These are phyloP conservation scores for Cymodocea nodosa DNA, from an alignment of 116 monocot genomes.

Conservation along the genomic window DNA sequence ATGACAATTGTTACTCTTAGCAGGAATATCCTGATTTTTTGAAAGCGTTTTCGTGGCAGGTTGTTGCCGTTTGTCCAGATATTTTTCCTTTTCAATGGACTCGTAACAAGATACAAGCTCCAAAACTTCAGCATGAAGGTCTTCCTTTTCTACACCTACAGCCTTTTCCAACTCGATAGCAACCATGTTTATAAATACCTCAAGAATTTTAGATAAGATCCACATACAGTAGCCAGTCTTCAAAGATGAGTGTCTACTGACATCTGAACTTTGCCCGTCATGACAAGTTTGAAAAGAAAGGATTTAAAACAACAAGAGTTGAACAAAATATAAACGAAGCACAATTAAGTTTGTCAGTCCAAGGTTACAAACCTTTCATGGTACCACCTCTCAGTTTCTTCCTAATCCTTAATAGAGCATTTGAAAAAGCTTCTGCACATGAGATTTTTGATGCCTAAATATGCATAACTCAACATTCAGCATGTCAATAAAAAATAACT, in stretches of 20 bases:
- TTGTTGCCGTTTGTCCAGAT: conserved; percentile 13
- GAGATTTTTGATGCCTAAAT: conserved; percentile 36
- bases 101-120: conserved; percentile 35
- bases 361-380: conserved; percentile 35
- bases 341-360: neutral
- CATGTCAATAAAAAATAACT: neutral
- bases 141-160: conserved; percentile 19
- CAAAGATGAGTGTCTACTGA: conserved; percentile 16
- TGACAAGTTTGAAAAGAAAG: conserved; percentile 21
- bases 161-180: conserved; percentile 58
- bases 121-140: conserved; percentile 59
- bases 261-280: conserved; percentile 23
- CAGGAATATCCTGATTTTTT: conserved; percentile 11
- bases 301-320: neutral
- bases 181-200: conserved; percentile 51
- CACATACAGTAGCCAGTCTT: conserved; percentile 11
- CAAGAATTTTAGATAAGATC: conserved; percentile 46
- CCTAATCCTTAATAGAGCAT: conserved; percentile 57
- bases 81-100: conserved; percentile 34
- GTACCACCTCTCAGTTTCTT: conserved; percentile 27
- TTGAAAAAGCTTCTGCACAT: conserved; percentile 50
- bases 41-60: conserved; percentile 21
- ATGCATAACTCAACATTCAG: conserved; percentile 4
- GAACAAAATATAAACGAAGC: neutral
- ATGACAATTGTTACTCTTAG: conserved; percentile 10